Percentiles rank a stretch among this genome's conserved stretches.
These are phyloP conservation scores for Coemansia sp. DNA, from an alignment of 192 early-diverging fungal species.

Conservation along the genomic window DNA sequence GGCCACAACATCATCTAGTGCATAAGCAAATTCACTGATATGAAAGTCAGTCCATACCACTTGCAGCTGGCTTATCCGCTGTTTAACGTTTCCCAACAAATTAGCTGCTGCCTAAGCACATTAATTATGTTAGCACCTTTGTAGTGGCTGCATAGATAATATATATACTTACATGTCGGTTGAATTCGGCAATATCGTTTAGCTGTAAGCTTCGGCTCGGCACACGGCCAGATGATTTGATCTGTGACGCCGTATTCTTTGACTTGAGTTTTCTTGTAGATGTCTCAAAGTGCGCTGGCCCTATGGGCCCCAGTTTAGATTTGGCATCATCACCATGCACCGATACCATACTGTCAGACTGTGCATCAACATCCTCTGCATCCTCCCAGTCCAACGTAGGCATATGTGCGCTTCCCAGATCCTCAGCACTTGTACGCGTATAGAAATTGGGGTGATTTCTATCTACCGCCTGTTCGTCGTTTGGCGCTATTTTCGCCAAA, in stretches of 20 bases:
- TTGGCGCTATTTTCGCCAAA: not conserved
- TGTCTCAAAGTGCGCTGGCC: slow-evolving; percentile 21
- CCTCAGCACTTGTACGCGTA: not conserved
- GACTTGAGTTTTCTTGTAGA: not conserved
- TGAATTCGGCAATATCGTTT: slow-evolving; percentile 15
- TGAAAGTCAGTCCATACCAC: slow-evolving; percentile 37
- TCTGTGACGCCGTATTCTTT: slow-evolving; percentile 10
- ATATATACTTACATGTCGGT: slow-evolving; percentile 23
- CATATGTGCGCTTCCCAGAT: not conserved
- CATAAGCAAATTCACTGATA: slow-evolving; percentile 32
- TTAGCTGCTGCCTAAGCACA: slow-evolving; percentile 29
- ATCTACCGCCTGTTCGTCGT: not conserved
- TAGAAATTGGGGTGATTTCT: not conserved
- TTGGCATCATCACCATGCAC: slow-evolving; percentile 13
- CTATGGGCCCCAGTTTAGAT: slow-evolving; percentile 10
- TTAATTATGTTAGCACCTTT: too few species aligned
- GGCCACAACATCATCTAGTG: slow-evolving; percentile 8
- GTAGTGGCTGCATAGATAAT: not conserved
- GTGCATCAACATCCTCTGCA: slow-evolving; percentile 4
- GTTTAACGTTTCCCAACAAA: slow-evolving; percentile 20
- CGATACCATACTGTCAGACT: slow-evolving; percentile 24
- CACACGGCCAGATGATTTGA: not conserved
- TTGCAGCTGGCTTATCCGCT: slow-evolving; percentile 29
- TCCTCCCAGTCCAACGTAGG: not conserved
- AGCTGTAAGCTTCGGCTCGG: slow-evolving; percentile 2